Evolutionary conservation across 2,329 filamentous ascomycete species (phyloP).

Genomic region (Fusarium annulatum): DNA sequence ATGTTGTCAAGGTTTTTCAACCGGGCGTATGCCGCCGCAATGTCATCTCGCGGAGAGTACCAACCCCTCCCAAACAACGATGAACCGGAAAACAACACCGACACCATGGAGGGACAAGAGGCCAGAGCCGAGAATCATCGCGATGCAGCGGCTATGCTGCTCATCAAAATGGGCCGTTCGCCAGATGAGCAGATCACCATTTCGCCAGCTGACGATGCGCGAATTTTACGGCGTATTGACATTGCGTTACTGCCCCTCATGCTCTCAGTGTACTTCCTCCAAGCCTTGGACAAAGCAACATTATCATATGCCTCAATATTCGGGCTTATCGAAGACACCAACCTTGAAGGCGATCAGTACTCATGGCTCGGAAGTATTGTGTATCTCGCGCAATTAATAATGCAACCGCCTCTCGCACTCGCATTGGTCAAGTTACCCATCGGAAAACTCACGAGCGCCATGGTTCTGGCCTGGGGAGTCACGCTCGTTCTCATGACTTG

Average conservation of each 20-base stretch:
- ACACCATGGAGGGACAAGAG: conserved; percentile 8
- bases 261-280: conserved; percentile 70
- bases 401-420: conserved; percentile 67
- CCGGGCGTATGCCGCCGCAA: not conserved
- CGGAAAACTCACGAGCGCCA: conserved; percentile 69
- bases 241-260: conserved; percentile 58
- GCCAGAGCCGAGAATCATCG: conserved; percentile 38
- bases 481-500: conserved; percentile 64
- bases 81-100: conserved; percentile 9
- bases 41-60: conserved; percentile 28
- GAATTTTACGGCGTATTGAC: conserved; percentile 55
- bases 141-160: conserved; percentile 59
- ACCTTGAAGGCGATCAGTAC: conserved; percentile 66
- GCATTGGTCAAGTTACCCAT: conserved; percentile 70
- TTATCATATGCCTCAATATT: conserved; percentile 72
- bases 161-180: conserved; percentile 54
- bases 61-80: conserved; percentile 43
- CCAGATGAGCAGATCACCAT: conserved; percentile 49
- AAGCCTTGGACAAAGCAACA: conserved; percentile 71
- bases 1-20: conserved; percentile 37
- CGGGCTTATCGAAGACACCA: conserved; percentile 68
- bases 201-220: conserved; percentile 49
- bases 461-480: conserved; percentile 66
- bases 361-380: conserved; percentile 72
- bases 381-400: conserved; percentile 68